These are phyloP conservation scores for Cryptosporidium ubiquitum DNA, from an alignment of 169 alveolate genomes.

Conservation along the genomic window DNA sequence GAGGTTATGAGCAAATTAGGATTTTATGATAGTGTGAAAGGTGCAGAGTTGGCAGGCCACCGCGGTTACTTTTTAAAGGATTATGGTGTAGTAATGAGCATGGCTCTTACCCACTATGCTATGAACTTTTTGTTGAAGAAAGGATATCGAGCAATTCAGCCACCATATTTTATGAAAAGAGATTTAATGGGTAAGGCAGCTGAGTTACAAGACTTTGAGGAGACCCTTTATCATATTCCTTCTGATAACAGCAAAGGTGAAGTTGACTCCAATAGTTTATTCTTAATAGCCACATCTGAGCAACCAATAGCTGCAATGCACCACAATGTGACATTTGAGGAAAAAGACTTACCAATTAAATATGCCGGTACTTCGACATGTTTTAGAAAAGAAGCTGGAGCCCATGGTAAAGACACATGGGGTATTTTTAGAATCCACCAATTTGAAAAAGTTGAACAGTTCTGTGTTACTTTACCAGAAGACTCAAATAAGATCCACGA, in stretches of 20 bases:
- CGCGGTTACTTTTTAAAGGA: conserved; percentile 97
- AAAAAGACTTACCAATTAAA: conserved; percentile 88
- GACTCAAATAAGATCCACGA: conserved; percentile 87
- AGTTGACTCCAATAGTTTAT: conserved; percentile 83
- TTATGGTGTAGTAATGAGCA: conserved; percentile 93
- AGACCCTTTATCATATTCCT: conserved; percentile 90
- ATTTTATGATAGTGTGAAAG: conserved; percentile 92
- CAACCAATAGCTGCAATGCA: conserved; percentile 98
- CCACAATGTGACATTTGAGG: conserved; percentile 85
- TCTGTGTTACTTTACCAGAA: conserved; percentile 94
- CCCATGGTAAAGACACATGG: conserved; percentile 98
- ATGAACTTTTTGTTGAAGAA: conserved; percentile 88
- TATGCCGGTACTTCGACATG: conserved; percentile 97
- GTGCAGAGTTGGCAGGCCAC: conserved; percentile 97
- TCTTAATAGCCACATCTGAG: conserved; percentile 99
- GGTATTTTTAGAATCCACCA: conserved; percentile 99
- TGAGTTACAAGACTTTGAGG: conserved; percentile 97
- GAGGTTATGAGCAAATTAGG: conserved; percentile 91
- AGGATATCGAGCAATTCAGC: conserved; percentile 96
- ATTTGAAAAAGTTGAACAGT: conserved; percentile 99
- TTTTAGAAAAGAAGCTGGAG: conserved; percentile 99
- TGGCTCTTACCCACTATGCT: conserved; percentile 96
- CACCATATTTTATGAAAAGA: conserved; percentile 97
- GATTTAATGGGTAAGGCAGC: conserved; percentile 96
- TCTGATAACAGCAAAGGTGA: conserved; percentile 60